Percentiles rank a stretch among this genome's conserved stretches.
Evolutionary conservation across 164 flowering plant species (phyloP).

Genomic region (Vitis riparia): DNA sequence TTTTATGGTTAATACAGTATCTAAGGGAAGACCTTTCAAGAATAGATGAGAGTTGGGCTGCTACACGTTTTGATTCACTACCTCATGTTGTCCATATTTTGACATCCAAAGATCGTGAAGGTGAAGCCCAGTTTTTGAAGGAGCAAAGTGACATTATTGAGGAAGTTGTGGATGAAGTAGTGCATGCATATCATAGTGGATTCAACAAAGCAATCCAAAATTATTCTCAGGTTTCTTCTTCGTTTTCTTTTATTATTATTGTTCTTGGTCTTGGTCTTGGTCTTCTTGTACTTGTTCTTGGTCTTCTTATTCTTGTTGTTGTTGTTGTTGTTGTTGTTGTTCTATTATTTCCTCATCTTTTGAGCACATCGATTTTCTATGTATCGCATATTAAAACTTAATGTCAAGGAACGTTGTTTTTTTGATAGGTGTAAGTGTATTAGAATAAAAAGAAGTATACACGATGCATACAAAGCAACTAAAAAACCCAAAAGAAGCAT

Average conservation of each 20-base stretch:
- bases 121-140: conserved; percentile 67
- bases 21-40: conserved; percentile 68
- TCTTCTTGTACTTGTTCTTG: neutral
- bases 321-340: too few relatives aligned
- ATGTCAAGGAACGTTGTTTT: too few relatives aligned
- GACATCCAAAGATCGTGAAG: conserved; percentile 94
- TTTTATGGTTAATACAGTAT: conserved; percentile 44
- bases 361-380: neutral
- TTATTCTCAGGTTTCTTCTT: conserved; percentile 82
- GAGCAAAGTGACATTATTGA: conserved; percentile 89
- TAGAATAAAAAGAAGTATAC: too few relatives aligned
- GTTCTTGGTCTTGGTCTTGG: neutral
- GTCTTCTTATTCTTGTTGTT: too few relatives aligned
- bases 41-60: conserved; percentile 91
- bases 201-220: conserved; percentile 99
- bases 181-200: conserved; percentile 93
- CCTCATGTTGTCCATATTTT: conserved; percentile 97
- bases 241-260: neutral
- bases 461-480: too few relatives aligned
- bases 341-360: neutral
- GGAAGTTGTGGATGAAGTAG: conserved; percentile 98
- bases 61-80: conserved; percentile 93
- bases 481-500: too few relatives aligned
- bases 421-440: too few relatives aligned
- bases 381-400: too few relatives aligned